phyloP scores from a whole-genome alignment of 2,329 filamentous ascomycete species.

The Mariannaea elegans region DNA sequence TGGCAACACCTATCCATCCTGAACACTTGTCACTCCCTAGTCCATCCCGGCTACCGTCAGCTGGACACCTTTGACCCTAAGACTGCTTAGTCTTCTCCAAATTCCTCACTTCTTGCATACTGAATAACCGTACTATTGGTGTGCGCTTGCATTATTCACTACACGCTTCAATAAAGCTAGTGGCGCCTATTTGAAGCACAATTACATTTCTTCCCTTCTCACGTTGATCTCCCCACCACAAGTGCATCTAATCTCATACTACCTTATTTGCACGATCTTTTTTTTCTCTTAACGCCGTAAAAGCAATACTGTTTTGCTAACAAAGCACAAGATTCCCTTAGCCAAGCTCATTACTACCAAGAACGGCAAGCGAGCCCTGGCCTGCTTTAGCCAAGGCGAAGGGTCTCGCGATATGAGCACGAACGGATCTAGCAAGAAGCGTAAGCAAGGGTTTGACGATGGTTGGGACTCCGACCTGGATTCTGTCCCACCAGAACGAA shows the following conservation, averaged over 20 bases:
- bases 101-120: background rate
- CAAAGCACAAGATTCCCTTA: constrained; percentile 41
- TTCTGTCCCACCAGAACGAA: constrained; percentile 36
- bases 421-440: constrained; percentile 38
- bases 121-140: background rate
- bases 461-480: constrained; percentile 42
- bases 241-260: background rate
- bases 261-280: background rate
- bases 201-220: constrained; percentile 13
- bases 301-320: constrained; percentile 25
- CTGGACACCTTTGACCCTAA: background rate
- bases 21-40: no score
- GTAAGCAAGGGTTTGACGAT: constrained; percentile 42
- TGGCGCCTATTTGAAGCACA: background rate
- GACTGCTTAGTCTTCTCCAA: background rate
- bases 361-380: constrained; percentile 45
- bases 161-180: constrained; percentile 16
- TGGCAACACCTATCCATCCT: background rate
- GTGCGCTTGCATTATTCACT: constrained; percentile 32
- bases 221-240: constrained; percentile 1
- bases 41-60: background rate
- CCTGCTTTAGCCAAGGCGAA: constrained; percentile 29
- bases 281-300: background rate
- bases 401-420: constrained; percentile 27
- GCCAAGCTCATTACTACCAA: constrained; percentile 42